phyloP scores from a whole-genome alignment of 495 filamentous ascomycete species.

The Penicillium coffeae region DNA sequence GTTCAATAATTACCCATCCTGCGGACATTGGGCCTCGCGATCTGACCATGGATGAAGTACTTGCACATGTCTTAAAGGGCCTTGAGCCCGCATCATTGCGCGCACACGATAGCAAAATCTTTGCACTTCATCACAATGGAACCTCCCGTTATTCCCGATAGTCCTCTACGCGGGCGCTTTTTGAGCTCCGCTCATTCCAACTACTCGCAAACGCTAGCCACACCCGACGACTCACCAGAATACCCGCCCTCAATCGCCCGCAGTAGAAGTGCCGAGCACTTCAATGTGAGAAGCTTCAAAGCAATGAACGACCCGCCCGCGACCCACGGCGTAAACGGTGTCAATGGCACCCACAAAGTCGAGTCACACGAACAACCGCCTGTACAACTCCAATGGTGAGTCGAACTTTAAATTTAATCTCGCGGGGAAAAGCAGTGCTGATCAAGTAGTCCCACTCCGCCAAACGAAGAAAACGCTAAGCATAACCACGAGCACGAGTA shows the following conservation, averaged over 20 bases:
- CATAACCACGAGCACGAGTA: too few species aligned
- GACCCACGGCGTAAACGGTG: too few species aligned
- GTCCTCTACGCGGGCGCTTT: too few species aligned
- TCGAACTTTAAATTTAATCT: neutral
- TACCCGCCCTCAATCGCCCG: slow-evolving; percentile 11
- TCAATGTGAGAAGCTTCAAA: too few species aligned
- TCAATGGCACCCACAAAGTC: too few species aligned
- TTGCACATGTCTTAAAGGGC: slow-evolving; percentile 3
- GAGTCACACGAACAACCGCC: too few species aligned
- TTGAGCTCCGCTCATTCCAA: too few species aligned
- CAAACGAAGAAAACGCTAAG: slow-evolving; percentile 4
- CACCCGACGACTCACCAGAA: too few species aligned
- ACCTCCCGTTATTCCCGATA: slow-evolving; percentile 15
- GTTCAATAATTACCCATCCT: slow-evolving; percentile 3
- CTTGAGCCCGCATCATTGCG: neutral
- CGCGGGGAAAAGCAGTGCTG: neutral
- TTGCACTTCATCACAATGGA: slow-evolving; percentile 9
- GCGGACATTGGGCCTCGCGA: neutral
- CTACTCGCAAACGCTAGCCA: too few species aligned
- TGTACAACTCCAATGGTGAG: slow-evolving; percentile 12
- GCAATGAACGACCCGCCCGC: too few species aligned
- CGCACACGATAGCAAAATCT: neutral
- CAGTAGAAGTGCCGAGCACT: too few species aligned
- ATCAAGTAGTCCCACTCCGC: slow-evolving; percentile 4
- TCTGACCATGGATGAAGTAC: slow-evolving; percentile 3